Evolutionary conservation across 148 eudicot species (phyloP).

Genomic region (Chenopodium suecicum): DNA sequence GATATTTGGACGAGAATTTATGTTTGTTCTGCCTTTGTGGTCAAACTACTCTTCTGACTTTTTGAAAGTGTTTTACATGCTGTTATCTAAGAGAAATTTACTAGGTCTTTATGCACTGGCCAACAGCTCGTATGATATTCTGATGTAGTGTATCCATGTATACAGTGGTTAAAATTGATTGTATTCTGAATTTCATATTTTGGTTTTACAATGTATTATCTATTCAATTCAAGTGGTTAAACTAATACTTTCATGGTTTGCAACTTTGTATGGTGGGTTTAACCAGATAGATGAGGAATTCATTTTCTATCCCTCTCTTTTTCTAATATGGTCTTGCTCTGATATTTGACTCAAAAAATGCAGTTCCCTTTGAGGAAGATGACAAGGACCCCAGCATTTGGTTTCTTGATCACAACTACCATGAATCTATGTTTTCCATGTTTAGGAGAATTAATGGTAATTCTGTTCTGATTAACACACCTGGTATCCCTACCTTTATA

Average conservation of each 20-base stretch:
- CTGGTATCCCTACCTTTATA: not conserved
- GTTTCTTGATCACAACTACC: constrained; percentile 99
- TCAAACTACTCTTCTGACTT: not conserved
- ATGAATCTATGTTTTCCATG: constrained; percentile 94
- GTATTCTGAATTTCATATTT: not conserved
- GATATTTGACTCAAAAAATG: constrained; percentile 19
- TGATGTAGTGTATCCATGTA: not conserved
- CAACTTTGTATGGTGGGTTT: not conserved
- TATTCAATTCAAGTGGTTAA: too few relatives aligned
- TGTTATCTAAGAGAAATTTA: not conserved
- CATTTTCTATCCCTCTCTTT: too few relatives aligned
- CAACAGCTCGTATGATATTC: not conserved
- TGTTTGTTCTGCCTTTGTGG: not conserved
- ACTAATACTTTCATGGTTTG: not conserved
- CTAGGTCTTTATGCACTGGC: too few relatives aligned
- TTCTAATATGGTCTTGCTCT: not conserved
- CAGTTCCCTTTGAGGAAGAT: constrained; percentile 98
- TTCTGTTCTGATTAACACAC: not conserved
- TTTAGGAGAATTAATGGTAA: constrained; percentile 88
- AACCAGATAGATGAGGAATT: not conserved
- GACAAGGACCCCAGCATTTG: constrained; percentile 94
- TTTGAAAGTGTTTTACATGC: not conserved
- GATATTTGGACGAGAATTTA: not conserved
- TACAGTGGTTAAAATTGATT: not conserved
- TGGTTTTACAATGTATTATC: not conserved